Percentiles rank a stretch among this genome's conserved stretches.
Evolutionary conservation across 2,329 filamentous ascomycete species (phyloP).

Genomic region (Fusarium sp.): DNA sequence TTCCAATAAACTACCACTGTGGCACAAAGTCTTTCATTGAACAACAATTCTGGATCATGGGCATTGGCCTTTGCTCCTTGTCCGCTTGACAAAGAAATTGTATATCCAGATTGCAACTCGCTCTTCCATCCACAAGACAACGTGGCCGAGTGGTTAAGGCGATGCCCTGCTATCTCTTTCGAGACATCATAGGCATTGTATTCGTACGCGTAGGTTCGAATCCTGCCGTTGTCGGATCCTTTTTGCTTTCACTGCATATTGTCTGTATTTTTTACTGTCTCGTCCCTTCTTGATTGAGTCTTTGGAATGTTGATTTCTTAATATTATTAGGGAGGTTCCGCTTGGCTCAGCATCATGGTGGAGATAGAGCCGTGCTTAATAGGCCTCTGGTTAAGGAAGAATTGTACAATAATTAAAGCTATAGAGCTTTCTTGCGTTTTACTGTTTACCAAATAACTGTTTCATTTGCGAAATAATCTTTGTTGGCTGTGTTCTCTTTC

Average conservation of each 20-base stretch:
- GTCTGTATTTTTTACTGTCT: not conserved
- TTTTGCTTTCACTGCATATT: not conserved
- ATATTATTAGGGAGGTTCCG: not conserved
- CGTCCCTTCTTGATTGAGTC: not conserved
- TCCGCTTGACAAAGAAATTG: not conserved
- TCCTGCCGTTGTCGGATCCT: constrained; percentile 29
- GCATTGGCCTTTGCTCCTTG: not conserved
- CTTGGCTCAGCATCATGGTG: too few relatives aligned
- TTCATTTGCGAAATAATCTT: too few relatives aligned
- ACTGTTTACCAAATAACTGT: too few relatives aligned
- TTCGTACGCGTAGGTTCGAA: constrained; percentile 39
- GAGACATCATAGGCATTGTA: constrained; percentile 34
- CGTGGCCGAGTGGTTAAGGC: constrained; percentile 38
- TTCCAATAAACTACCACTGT: too few relatives aligned
- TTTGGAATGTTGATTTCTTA: not conserved
- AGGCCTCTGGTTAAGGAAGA: too few relatives aligned
- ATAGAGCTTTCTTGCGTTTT: too few relatives aligned
- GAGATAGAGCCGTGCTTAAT: not conserved
- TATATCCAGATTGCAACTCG: accelerated
- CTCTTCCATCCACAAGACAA: not conserved
- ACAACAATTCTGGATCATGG: not conserved
- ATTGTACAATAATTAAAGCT: too few relatives aligned
- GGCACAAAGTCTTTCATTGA: too few relatives aligned
- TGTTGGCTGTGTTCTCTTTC: too few relatives aligned
- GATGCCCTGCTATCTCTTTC: constrained; percentile 33